These are phyloP conservation scores for Pseudocercospora musae DNA, from an alignment of 2,329 filamentous ascomycete genomes.

Conservation along the genomic window DNA sequence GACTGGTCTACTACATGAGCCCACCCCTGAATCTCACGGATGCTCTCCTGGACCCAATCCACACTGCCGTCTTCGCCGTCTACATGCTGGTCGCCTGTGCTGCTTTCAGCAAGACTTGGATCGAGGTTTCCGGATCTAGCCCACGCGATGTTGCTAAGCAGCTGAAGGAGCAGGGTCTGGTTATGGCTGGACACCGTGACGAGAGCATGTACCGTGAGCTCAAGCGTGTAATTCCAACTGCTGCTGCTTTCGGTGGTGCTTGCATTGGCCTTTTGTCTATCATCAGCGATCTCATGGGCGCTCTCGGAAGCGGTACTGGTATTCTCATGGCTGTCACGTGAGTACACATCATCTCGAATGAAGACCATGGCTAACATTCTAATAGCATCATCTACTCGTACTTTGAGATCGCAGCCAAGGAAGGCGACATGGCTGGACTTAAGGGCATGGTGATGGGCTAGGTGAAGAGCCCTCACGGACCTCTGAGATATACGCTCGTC, in stretches of 20 bases:
- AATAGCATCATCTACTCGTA: constrained; percentile 95
- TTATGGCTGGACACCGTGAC: constrained; percentile 99
- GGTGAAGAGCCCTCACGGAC: background rate
- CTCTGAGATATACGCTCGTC: background rate
- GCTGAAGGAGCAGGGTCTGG: constrained; percentile 98
- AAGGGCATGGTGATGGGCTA: constrained; percentile 62
- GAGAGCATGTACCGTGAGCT: constrained; percentile 99
- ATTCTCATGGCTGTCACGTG: constrained; percentile 97
- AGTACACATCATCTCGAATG: constrained; percentile 46
- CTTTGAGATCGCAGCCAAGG: constrained; percentile 98
- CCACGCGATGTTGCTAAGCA: constrained; percentile 98
- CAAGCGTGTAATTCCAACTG: constrained; percentile 98
- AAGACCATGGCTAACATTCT: constrained; percentile 24
- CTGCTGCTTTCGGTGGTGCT: constrained; percentile 95
- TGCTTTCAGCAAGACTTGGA: constrained; percentile 99
- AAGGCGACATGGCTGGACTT: constrained; percentile 84
- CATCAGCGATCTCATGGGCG: constrained; percentile 89
- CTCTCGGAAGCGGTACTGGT: constrained; percentile 93
- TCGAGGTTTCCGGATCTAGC: constrained; percentile 96
- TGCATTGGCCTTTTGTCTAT: constrained; percentile 98
- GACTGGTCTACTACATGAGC: constrained; percentile 99
- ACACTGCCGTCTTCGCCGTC: constrained; percentile 89
- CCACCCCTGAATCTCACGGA: constrained; percentile 95
- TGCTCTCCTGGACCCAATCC: constrained; percentile 91
- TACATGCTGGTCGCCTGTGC: constrained; percentile 99